phyloP scores from a whole-genome alignment of 768 basidiomycete genomes.

The Naganishia vaughanmartiniae region DNA sequence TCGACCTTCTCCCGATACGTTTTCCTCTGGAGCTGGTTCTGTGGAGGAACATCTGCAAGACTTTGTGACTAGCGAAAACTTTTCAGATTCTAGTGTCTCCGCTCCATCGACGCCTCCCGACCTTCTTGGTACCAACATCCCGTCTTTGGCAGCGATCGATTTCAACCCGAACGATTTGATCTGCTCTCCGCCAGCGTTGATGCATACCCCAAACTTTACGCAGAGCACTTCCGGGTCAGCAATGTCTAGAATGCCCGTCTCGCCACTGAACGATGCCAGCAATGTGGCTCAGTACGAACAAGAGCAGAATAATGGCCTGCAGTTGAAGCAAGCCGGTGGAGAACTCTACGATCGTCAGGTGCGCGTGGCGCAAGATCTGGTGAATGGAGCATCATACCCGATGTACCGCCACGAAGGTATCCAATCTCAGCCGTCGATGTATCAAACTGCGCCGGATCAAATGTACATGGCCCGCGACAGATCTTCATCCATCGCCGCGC shows the following conservation, averaged over 20 bases:
- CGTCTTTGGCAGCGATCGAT: background rate
- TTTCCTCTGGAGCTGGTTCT: background rate
- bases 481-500: conserved; percentile 8
- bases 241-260: conserved; percentile 3
- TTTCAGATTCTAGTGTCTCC: background rate
- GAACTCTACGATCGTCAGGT: background rate
- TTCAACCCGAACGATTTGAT: conserved; percentile 2
- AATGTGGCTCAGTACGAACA: background rate
- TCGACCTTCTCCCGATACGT: background rate
- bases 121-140: conserved; percentile 9
- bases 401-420: background rate
- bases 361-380: background rate
- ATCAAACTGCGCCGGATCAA: background rate
- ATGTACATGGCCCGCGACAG: conserved; percentile 3
- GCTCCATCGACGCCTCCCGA: conserved; percentile 16
- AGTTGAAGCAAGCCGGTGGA: background rate
- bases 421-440: background rate
- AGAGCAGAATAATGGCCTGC: background rate
- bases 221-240: background rate
- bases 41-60: conserved; percentile 14
- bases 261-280: background rate
- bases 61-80: conserved; percentile 3
- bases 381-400: background rate
- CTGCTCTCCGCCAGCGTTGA: background rate
- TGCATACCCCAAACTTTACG: background rate